Percentiles rank a stretch among this genome's conserved stretches.
phyloP scores from a whole-genome alignment of 2,329 filamentous ascomycete species.

The Sarocladium oryzae region DNA sequence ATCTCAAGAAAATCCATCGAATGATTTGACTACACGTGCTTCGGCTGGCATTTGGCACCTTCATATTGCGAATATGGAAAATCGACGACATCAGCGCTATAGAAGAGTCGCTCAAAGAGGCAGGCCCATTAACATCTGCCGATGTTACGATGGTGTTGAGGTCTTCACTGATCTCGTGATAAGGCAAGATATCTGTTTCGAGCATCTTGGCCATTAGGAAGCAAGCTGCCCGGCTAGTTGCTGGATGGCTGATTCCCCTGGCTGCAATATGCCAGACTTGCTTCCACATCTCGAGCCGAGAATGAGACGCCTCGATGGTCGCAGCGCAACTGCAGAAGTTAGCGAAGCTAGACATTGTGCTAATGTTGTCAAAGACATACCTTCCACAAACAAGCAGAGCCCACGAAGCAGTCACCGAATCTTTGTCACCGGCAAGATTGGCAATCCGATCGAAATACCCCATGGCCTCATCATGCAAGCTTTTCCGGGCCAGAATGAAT shows the following conservation, averaged over 20 bases:
- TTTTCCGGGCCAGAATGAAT: slow-evolving; percentile 44
- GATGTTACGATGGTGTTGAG: slow-evolving; percentile 67
- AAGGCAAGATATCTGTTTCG: slow-evolving; percentile 57
- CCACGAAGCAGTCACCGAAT: slow-evolving; percentile 64
- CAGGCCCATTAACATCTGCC: slow-evolving; percentile 76
- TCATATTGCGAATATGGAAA: slow-evolving; percentile 57
- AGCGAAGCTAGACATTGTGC: slow-evolving; percentile 13
- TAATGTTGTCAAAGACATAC: slow-evolving; percentile 37
- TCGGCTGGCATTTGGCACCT: slow-evolving; percentile 62
- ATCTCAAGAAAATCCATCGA: slow-evolving; percentile 74
- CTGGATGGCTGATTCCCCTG: slow-evolving; percentile 62
- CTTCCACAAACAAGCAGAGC: slow-evolving; percentile 75
- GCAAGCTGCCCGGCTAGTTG: slow-evolving; percentile 71
- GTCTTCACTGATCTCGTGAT: slow-evolving; percentile 60
- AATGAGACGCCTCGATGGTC: slow-evolving; percentile 6
- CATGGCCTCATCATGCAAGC: slow-evolving; percentile 44
- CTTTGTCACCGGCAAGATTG: slow-evolving; percentile 61
- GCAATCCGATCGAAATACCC: slow-evolving; percentile 53
- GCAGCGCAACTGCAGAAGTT: slow-evolving; percentile 25
- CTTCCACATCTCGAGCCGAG: slow-evolving; percentile 49
- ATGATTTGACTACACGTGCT: slow-evolving; percentile 65
- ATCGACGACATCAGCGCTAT: slow-evolving; percentile 65
- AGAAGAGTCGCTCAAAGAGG: slow-evolving; percentile 71
- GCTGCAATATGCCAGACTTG: slow-evolving; percentile 70
- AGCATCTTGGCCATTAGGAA: slow-evolving; percentile 65